These are phyloP conservation scores for Wickerhamiella musiphila DNA, from an alignment of 805 yeast species.

Conservation along the genomic window DNA sequence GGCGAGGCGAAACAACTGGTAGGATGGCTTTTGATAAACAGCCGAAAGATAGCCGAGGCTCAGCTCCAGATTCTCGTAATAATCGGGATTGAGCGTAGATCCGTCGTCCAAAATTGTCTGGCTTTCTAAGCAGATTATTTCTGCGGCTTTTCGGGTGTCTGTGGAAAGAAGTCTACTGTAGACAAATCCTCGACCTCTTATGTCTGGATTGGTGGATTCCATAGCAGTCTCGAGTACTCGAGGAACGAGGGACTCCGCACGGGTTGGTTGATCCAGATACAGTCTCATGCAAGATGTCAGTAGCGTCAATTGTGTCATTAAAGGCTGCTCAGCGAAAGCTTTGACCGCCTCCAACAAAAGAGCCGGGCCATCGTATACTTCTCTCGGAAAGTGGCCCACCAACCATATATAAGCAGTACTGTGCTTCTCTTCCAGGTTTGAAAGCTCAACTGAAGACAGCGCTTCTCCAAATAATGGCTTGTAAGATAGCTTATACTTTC, in stretches of 20 bases:
- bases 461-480: conserved; percentile 20
- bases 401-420: conserved; percentile 72
- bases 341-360: conserved; percentile 28
- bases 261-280: conserved; percentile 38
- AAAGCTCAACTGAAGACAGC: conserved; percentile 1
- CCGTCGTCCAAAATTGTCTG: conserved; percentile 52
- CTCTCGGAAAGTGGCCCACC: conserved; percentile 48
- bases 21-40: conserved; percentile 66
- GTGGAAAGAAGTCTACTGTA: conserved; percentile 67
- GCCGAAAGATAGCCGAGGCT: conserved; percentile 72
- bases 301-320: conserved; percentile 56
- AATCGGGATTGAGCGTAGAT: conserved; percentile 49
- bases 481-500: conserved; percentile 53
- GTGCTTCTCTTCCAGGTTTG: conserved; percentile 41
- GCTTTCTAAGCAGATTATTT: conserved; percentile 39
- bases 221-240: conserved; percentile 48
- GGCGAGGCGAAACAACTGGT: conserved; percentile 51
- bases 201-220: conserved; percentile 66
- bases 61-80: conserved; percentile 67
- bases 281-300: conserved; percentile 60
- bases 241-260: conserved; percentile 41
- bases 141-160: conserved; percentile 27
- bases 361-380: conserved; percentile 27
- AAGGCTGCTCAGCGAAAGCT: conserved; percentile 42
- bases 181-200: conserved; percentile 69